phyloP scores from a whole-genome alignment of 1,284 basidiomycete genomes.

The Boletus sp. region DNA sequence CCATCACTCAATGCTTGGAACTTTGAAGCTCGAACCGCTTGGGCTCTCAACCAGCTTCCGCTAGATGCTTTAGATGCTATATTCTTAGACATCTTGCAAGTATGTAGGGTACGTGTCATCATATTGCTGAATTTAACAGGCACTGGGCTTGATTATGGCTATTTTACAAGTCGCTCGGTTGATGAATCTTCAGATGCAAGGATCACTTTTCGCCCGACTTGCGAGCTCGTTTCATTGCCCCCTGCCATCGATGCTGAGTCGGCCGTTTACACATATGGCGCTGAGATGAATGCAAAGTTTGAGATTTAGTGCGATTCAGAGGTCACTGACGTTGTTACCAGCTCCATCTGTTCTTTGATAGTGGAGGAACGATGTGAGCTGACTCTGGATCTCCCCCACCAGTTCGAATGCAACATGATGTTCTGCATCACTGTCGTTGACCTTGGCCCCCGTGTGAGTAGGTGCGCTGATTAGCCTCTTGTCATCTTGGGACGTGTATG shows the following conservation, averaged over 20 bases:
- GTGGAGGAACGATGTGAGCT: constrained; percentile 2
- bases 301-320: background rate
- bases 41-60: constrained; percentile 7
- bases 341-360: constrained; percentile 20
- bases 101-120: constrained; percentile 24
- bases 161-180: constrained; percentile 23
- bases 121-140: too few species aligned
- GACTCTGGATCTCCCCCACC: constrained; percentile 21
- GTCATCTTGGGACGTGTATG: constrained; percentile 24
- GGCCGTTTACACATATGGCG: constrained; percentile 22
- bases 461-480: background rate
- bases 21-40: too few species aligned
- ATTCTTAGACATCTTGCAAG: constrained; percentile 23
- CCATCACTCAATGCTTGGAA: too few species aligned
- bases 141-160: background rate
- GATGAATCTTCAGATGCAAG: constrained; percentile 1
- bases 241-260: constrained; percentile 22
- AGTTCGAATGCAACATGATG: constrained; percentile 9
- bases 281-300: constrained; percentile 12
- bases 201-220: constrained; percentile 15
- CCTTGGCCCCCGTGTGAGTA: constrained; percentile 19
- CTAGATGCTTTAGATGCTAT: constrained; percentile 16
- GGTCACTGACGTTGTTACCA: constrained; percentile 9
- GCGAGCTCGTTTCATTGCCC: constrained; percentile 18
- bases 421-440: background rate